These are phyloP conservation scores for Eimeria tenella DNA, from an alignment of 169 alveolate genomes.

Conservation along the genomic window DNA sequence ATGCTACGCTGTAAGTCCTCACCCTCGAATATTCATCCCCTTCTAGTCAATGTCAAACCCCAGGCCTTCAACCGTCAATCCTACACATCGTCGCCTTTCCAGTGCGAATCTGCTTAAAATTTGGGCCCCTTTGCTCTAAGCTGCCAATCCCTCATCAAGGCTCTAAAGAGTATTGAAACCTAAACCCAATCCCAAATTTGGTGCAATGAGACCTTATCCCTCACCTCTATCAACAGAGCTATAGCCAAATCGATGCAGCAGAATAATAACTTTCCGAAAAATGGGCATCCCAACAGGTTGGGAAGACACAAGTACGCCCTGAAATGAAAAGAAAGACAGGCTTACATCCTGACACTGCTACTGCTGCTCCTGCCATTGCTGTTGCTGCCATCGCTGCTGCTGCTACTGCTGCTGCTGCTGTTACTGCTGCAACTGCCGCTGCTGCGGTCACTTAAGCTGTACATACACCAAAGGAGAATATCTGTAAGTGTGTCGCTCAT, in stretches of 20 bases:
- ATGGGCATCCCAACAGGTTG: constrained; percentile 82
- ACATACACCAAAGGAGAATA: constrained; percentile 96
- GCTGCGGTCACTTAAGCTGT: neutral
- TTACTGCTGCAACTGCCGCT: constrained; percentile 5
- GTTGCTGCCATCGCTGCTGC: neutral
- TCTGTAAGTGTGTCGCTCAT: constrained; percentile 97
- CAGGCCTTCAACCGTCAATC: neutral
- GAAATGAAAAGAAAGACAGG: neutral
- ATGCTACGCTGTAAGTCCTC: neutral
- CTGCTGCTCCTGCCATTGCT: neutral
- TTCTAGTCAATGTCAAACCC: neutral
- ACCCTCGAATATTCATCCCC: neutral
- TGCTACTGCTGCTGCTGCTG: neutral
- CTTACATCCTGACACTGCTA: neutral
- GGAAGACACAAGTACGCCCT: constrained; percentile 87
- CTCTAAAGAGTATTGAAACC: constrained; percentile 1
- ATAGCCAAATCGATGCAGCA: constrained; percentile 90
- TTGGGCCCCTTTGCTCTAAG: too few relatives aligned
- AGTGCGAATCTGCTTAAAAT: too few relatives aligned
- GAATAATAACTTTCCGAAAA: constrained; percentile 94
- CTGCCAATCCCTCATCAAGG: too few relatives aligned
- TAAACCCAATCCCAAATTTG: neutral
- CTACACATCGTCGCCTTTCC: too few relatives aligned
- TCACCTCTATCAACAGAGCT: constrained; percentile 88
- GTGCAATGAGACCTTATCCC: constrained; percentile 1